These are phyloP conservation scores for Mallotus japonicus DNA, from an alignment of 441 rosid genomes.

Conservation along the genomic window DNA sequence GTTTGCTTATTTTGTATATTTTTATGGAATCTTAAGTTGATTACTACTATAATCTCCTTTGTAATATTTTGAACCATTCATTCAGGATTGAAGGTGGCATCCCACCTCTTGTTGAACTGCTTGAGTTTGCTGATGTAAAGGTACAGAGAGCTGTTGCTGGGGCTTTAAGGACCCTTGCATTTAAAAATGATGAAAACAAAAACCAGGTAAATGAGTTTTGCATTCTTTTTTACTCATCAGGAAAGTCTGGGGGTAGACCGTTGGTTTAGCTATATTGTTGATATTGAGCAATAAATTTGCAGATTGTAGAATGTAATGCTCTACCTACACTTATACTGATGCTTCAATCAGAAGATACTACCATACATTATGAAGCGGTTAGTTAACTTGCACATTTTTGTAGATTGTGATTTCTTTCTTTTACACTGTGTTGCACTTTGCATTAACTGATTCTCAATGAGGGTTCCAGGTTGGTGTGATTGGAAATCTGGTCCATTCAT, in stretches of 20 bases:
- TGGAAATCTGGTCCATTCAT: slow-evolving; percentile 96
- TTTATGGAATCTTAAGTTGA: slow-evolving; percentile 8
- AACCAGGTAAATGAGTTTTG: slow-evolving; percentile 42
- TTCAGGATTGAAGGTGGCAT: slow-evolving; percentile 91
- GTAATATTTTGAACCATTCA: background rate
- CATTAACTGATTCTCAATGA: slow-evolving; percentile 20
- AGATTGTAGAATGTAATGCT: slow-evolving; percentile 91
- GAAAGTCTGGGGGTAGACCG: slow-evolving; percentile 1
- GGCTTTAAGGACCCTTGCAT: slow-evolving; percentile 91
- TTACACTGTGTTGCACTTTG: background rate
- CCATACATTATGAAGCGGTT: slow-evolving; percentile 96
- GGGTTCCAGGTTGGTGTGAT: slow-evolving; percentile 79
- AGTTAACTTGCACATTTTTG: slow-evolving; percentile 21
- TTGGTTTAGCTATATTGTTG: slow-evolving; percentile 18
- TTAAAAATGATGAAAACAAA: slow-evolving; percentile 89
- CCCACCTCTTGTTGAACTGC: slow-evolving; percentile 89
- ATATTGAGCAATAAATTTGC: slow-evolving; percentile 28
- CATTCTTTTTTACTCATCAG: background rate
- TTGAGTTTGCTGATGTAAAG: slow-evolving; percentile 66
- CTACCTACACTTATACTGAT: slow-evolving; percentile 85
- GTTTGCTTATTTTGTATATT: slow-evolving; percentile 35
- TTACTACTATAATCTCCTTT: slow-evolving; percentile 19
- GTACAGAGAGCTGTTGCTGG: slow-evolving; percentile 99
- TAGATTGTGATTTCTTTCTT: background rate
- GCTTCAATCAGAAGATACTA: slow-evolving; percentile 90